A percentile compares a stretch with the other conserved stretches of the same genome.
Conservation (phyloP, 306 rosid species). For the Sicyos baderoa region DNA sequence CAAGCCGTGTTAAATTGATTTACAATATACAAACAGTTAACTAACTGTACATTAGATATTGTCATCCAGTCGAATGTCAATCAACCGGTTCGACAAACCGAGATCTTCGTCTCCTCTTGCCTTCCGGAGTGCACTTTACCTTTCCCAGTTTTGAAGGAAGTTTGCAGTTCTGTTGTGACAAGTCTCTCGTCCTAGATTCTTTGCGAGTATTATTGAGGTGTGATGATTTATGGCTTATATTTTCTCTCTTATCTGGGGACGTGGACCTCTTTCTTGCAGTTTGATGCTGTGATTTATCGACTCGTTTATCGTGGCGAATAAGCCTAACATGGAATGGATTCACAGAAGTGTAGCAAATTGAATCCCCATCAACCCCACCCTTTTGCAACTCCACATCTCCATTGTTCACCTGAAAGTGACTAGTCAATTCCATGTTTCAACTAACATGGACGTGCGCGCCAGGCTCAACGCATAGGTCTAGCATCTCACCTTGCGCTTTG, state of each 20-base stretch:
- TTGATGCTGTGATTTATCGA: constrained; percentile 23
- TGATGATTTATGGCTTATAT: constrained; percentile 26
- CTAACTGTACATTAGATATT: background rate
- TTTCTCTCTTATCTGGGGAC: constrained; percentile 43
- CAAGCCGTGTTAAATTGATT: background rate
- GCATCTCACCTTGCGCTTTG: no score
- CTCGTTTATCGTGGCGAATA: constrained; percentile 34
- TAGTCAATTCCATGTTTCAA: background rate
- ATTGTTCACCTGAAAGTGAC: constrained; percentile 68
- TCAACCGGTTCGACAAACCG: constrained; percentile 44
- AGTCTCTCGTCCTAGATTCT: constrained; percentile 22
- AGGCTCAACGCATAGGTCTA: no score
- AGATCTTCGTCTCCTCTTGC: constrained; percentile 64
- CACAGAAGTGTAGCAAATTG: constrained; percentile 48
- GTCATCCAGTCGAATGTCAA: constrained; percentile 41
- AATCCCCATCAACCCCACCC: constrained; percentile 31
- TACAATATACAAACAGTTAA: constrained; percentile 3
- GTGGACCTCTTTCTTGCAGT: constrained; percentile 44
- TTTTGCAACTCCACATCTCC: constrained; percentile 59
- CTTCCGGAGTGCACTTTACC: constrained; percentile 53
- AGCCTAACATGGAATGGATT: constrained; percentile 66
- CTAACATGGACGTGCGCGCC: background rate
- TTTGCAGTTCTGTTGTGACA: constrained; percentile 41
- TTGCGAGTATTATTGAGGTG: constrained; percentile 23
- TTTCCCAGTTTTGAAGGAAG: constrained; percentile 46